Evolutionary conservation across 2,329 filamentous ascomycete genomes (phyloP).

Genomic region (Diaporthe australafricana): DNA sequence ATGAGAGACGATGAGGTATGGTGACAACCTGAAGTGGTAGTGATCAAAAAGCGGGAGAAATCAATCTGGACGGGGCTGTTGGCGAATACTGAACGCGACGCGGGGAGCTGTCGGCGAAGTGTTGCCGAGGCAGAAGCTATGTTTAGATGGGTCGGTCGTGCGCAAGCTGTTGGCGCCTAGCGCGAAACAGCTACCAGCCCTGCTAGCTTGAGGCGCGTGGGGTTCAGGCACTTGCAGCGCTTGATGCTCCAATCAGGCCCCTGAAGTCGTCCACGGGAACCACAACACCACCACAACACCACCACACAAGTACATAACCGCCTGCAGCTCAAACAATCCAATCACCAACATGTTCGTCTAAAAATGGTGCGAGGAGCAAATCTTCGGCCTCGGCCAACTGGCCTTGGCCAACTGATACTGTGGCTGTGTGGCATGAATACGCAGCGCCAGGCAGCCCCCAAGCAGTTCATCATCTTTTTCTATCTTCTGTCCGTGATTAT

Average conservation of each 20-base stretch:
- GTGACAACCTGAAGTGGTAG: background rate
- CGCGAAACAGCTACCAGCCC: background rate
- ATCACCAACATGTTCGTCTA: background rate
- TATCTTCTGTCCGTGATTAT: background rate
- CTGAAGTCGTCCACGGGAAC: background rate
- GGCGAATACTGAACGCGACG: background rate
- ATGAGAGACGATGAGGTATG: background rate
- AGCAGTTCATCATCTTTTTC: background rate
- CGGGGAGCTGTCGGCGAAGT: background rate
- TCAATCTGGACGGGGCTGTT: background rate
- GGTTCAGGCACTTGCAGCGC: background rate
- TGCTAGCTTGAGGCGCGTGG: background rate
- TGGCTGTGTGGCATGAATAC: background rate
- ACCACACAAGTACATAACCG: background rate
- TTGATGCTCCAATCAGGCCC: background rate
- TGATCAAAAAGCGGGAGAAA: background rate
- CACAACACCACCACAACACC: background rate
- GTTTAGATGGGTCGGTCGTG: background rate
- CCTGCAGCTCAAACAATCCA: background rate
- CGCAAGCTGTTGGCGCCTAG: no score
- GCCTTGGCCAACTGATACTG: background rate
- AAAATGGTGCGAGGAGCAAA: background rate
- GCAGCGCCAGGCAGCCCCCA: background rate
- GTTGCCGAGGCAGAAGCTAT: background rate
- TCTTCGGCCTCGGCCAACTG: background rate